Percentiles rank a stretch among this genome's conserved stretches.
These are phyloP conservation scores for Pyricularia sp. DNA, from an alignment of 2,329 filamentous ascomycete genomes.

Conservation along the genomic window DNA sequence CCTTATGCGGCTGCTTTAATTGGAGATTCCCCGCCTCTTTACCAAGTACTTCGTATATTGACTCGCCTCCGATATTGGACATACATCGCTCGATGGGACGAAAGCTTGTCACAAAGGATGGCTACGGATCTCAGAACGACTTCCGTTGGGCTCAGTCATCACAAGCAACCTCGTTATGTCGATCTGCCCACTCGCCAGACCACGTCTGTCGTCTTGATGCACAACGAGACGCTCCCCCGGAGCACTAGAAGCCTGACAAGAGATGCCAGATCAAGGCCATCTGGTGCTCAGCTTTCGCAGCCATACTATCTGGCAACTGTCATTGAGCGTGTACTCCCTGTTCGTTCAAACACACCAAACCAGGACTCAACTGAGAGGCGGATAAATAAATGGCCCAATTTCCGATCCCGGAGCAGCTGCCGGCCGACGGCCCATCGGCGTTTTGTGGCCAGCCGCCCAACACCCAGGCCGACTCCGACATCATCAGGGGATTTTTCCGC, in stretches of 20 bases:
- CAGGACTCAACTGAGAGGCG: no score
- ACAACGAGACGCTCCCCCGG: not conserved
- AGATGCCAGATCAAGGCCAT: not conserved
- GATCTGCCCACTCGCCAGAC: not conserved
- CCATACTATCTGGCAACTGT: not conserved
- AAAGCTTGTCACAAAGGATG: not conserved
- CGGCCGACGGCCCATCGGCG: not conserved
- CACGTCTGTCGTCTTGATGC: not conserved
- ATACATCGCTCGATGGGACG: not conserved
- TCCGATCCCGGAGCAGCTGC: not conserved
- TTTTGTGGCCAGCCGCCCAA: not conserved
- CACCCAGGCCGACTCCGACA: not conserved
- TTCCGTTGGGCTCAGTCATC: not conserved
- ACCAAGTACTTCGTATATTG: not conserved
- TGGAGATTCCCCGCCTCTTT: not conserved
- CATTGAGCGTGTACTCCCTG: not conserved
- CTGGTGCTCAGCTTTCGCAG: not conserved
- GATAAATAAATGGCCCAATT: not conserved
- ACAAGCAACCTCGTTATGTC: not conserved
- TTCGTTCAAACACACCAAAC: not conserved
- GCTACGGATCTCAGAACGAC: not conserved
- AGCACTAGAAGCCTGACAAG: not conserved
- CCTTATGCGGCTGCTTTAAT: not conserved
- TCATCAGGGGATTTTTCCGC: not conserved
- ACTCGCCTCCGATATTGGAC: not conserved